phyloP scores from a whole-genome alignment of 768 basidiomycete genomes.

The Termitomyces sp. region DNA sequence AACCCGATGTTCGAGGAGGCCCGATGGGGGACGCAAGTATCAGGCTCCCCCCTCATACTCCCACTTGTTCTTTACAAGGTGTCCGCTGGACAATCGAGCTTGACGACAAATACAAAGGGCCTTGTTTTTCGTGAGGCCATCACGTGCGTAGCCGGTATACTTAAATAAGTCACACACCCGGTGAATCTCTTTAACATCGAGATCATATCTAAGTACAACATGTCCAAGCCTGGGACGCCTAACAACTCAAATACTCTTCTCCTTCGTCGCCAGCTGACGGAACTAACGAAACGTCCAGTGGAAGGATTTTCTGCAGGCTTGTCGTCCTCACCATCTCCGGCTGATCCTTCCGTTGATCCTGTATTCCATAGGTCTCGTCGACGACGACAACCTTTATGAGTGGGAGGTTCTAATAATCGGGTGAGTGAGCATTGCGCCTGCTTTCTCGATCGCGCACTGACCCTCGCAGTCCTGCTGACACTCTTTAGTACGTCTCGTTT shows the following conservation, averaged over 20 bases:
- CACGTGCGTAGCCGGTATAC: constrained; percentile 13
- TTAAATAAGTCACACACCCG: constrained; percentile 7
- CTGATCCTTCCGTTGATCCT: constrained; percentile 22
- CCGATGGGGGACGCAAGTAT: not conserved
- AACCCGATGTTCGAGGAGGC: not conserved
- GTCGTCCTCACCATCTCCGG: constrained; percentile 14
- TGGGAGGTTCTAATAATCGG: constrained; percentile 97
- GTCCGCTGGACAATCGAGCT: not conserved
- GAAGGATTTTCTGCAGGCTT: constrained; percentile 95
- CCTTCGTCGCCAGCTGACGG: constrained; percentile 72
- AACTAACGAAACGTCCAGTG: constrained; percentile 89
- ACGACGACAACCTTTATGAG: constrained; percentile 91
- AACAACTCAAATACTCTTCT: constrained; percentile 49
- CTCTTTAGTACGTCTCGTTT: constrained; percentile 66
- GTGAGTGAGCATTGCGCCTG: constrained; percentile 36
- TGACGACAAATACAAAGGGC: not conserved
- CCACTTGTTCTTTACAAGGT: not conserved
- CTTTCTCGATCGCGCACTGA: constrained; percentile 8
- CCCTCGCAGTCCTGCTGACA: constrained; percentile 74
- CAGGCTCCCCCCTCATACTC: no score
- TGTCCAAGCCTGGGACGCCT: constrained; percentile 36
- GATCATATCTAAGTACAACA: constrained; percentile 16
- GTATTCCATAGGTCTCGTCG: constrained; percentile 69
- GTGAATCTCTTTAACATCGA: constrained; percentile 11
- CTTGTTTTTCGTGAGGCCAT: not conserved